Percentiles rank a stretch among this genome's conserved stretches.
These are phyloP conservation scores for Globisporangium sylvaticum DNA, from an alignment of 352 stramenopile genomes.

Conservation along the genomic window DNA sequence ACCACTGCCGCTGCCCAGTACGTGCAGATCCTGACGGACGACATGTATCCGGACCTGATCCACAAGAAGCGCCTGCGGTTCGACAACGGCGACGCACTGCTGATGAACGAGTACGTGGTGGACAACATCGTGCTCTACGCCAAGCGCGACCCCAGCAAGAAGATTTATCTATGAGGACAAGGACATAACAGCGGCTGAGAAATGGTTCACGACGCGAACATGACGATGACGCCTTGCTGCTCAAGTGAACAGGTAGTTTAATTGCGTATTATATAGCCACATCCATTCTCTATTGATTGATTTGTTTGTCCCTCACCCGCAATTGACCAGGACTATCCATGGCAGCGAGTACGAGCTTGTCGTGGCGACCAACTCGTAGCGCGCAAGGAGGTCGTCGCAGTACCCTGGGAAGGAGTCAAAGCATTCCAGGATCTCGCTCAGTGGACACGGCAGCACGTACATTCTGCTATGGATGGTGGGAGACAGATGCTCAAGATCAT, in stretches of 20 bases:
- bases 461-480: background rate
- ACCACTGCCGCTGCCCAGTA: conserved; percentile 63
- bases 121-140: conserved; percentile 57
- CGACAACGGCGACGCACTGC: conserved; percentile 52
- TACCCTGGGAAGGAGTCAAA: background rate
- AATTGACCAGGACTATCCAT: conserved; percentile 12
- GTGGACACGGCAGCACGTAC: conserved; percentile 12
- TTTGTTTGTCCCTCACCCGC: conserved; percentile 1
- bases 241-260: background rate
- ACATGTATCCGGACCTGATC: conserved; percentile 62
- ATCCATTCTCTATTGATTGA: background rate
- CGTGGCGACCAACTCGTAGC: conserved; percentile 11
- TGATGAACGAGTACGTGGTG: conserved; percentile 68
- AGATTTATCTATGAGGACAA: conserved; percentile 48
- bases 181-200: background rate
- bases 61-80: conserved; percentile 72
- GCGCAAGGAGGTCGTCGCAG: conserved; percentile 4
- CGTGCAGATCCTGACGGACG: conserved; percentile 67
- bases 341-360: conserved; percentile 10
- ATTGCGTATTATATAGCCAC: background rate
- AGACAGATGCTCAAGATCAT: background rate
- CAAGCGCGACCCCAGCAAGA: conserved; percentile 53
- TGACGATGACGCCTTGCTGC: background rate
- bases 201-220: background rate
- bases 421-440: conserved; percentile 4